Evolutionary conservation across 371 early-diverging fungal species (phyloP).

Genomic region (Syncephalastrum sp.): DNA sequence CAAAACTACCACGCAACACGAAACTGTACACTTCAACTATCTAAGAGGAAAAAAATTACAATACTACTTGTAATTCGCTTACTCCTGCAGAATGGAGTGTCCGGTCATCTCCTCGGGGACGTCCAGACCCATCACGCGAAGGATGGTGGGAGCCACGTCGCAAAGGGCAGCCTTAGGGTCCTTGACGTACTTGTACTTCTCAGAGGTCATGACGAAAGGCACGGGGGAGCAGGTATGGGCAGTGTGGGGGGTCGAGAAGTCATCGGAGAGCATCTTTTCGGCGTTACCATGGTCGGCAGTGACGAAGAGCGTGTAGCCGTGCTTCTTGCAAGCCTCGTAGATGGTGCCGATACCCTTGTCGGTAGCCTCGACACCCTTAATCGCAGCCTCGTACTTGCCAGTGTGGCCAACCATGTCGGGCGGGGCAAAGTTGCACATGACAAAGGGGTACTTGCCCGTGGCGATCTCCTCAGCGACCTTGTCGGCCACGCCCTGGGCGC

Average conservation of each 20-base stretch:
- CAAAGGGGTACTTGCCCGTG: slow-evolving; percentile 84
- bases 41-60: slow-evolving; percentile 4
- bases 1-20: slow-evolving; percentile 5
- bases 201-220: slow-evolving; percentile 89
- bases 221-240: slow-evolving; percentile 95
- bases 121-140: slow-evolving; percentile 90
- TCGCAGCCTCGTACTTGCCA: slow-evolving; percentile 94
- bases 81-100: slow-evolving; percentile 38
- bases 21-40: slow-evolving; percentile 4
- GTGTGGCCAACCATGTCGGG: slow-evolving; percentile 99
- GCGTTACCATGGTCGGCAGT: slow-evolving; percentile 99
- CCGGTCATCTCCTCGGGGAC: slow-evolving; percentile 98
- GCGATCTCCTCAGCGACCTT: slow-evolving; percentile 86
- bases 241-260: slow-evolving; percentile 87
- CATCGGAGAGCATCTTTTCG: slow-evolving; percentile 96
- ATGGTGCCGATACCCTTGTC: slow-evolving; percentile 95
- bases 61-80: slow-evolving; percentile 3
- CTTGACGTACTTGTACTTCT: slow-evolving; percentile 50
- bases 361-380: slow-evolving; percentile 91
- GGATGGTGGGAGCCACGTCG: slow-evolving; percentile 99
- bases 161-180: slow-evolving; percentile 77
- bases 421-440: slow-evolving; percentile 99
- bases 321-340: slow-evolving; percentile 86
- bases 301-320: slow-evolving; percentile 92
- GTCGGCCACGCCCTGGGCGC: slow-evolving; percentile 84